Evolutionary conservation across 768 basidiomycete genomes (phyloP).

Genomic region (Suillus alpinus): DNA sequence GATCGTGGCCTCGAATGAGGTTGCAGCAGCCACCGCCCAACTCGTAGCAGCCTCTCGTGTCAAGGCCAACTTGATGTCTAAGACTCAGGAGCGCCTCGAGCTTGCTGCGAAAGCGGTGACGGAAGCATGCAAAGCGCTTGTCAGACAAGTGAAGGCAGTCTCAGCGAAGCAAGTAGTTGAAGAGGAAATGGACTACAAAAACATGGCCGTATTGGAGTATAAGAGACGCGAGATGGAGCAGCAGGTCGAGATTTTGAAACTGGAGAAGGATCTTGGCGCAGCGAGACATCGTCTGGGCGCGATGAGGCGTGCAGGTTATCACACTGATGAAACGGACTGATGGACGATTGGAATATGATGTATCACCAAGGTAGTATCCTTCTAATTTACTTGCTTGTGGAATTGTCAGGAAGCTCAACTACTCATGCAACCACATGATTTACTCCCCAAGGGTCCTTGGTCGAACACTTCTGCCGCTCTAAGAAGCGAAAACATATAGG

Average conservation of each 20-base stretch:
- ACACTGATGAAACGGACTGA: slow-evolving; percentile 79
- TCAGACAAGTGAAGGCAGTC: slow-evolving; percentile 93
- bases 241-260: slow-evolving; percentile 94
- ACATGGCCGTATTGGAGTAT: slow-evolving; percentile 93
- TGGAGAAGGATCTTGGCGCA: slow-evolving; percentile 93
- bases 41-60: slow-evolving; percentile 98
- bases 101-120: slow-evolving; percentile 96
- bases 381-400: background rate
- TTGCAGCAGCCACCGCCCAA: slow-evolving; percentile 95
- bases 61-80: slow-evolving; percentile 97
- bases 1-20: slow-evolving; percentile 99
- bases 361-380: background rate
- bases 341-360: background rate
- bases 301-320: slow-evolving; percentile 88
- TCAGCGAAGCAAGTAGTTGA: slow-evolving; percentile 78
- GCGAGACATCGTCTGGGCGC: slow-evolving; percentile 78
- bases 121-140: slow-evolving; percentile 94
- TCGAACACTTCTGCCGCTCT: background rate
- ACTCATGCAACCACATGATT: background rate
- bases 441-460: background rate
- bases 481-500: background rate
- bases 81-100: slow-evolving; percentile 96
- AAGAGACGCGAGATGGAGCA: slow-evolving; percentile 99
- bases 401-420: background rate
- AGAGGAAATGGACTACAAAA: slow-evolving; percentile 82